Evolutionary conservation across 495 filamentous ascomycete genomes (phyloP).

Genomic region (Penicillium cataractarum): DNA sequence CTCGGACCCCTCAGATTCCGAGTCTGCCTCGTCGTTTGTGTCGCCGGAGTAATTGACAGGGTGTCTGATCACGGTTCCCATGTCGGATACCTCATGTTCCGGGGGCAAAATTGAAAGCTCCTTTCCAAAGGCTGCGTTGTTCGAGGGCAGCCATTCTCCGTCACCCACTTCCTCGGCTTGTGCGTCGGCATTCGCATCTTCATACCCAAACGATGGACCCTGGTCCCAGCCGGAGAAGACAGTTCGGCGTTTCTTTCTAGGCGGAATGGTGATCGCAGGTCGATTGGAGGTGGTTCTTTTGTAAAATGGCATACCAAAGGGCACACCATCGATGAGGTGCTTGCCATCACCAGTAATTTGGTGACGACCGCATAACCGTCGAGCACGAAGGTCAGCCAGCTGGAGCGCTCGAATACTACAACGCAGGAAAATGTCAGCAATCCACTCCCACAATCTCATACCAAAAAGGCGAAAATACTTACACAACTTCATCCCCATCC

Average conservation of each 20-base stretch:
- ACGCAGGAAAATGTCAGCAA: background rate
- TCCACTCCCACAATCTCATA: background rate
- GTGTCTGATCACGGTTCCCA: conserved; percentile 49
- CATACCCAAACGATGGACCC: conserved; percentile 17
- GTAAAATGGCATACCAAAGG: conserved; percentile 79
- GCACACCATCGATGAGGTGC: conserved; percentile 85
- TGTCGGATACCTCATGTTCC: conserved; percentile 40
- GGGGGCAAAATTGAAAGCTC: conserved; percentile 30
- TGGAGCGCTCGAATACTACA: conserved; percentile 79
- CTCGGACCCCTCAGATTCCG: background rate
- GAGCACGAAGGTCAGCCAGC: conserved; percentile 70
- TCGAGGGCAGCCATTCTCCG: conserved; percentile 43
- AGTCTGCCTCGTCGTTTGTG: conserved; percentile 42
- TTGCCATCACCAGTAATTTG: conserved; percentile 82
- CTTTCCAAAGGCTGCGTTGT: conserved; percentile 24
- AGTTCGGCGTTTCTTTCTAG: conserved; percentile 70
- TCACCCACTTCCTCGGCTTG: conserved; percentile 38
- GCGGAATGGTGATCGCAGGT: conserved; percentile 73
- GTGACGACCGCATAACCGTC: conserved; percentile 76
- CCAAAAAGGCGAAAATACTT: conserved; percentile 31
- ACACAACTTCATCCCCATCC: conserved; percentile 86
- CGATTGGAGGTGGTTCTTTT: conserved; percentile 56
- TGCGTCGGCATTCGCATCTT: background rate
- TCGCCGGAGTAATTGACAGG: conserved; percentile 34
- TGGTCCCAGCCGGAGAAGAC: conserved; percentile 39